Conservation (phyloP, 2,329 filamentous ascomycete species). For the Teratosphaeria destructans region DNA sequence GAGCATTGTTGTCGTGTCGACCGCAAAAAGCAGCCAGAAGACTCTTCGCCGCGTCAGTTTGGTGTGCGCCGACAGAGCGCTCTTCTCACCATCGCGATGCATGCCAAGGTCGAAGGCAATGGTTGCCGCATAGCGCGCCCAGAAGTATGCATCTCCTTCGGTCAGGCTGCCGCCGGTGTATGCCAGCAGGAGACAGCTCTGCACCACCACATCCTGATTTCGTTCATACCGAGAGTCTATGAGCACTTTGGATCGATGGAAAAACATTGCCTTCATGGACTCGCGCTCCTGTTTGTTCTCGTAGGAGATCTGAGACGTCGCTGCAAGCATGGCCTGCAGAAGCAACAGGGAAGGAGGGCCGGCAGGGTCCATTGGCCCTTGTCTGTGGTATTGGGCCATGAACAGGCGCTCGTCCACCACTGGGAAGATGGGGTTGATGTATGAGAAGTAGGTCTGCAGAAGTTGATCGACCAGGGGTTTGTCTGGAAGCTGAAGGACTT, state of each 20-base stretch:
- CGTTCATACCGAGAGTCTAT: background rate
- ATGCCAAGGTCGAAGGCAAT: background rate
- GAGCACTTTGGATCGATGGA: background rate
- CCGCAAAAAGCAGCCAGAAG: background rate
- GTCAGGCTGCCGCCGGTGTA: background rate
- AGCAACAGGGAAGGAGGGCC: background rate
- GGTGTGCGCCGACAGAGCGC: background rate
- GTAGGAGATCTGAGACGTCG: background rate
- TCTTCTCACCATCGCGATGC: background rate
- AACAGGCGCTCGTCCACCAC: background rate
- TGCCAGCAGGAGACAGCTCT: background rate
- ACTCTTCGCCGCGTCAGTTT: background rate
- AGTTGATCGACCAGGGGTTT: background rate
- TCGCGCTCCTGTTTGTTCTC: background rate
- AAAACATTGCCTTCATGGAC: background rate
- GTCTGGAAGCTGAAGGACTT: background rate
- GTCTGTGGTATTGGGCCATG: background rate
- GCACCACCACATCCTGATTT: background rate
- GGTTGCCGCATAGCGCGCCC: background rate
- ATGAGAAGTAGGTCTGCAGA: background rate
- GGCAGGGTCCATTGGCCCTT: background rate
- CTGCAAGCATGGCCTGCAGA: background rate
- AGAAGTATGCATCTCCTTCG: background rate
- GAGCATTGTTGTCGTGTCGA: background rate
- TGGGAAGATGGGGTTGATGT: background rate